Base-by-base conservation (phyloP, 2,329 filamentous ascomycete species). In the Coniochaeta ligniaria region DNA sequence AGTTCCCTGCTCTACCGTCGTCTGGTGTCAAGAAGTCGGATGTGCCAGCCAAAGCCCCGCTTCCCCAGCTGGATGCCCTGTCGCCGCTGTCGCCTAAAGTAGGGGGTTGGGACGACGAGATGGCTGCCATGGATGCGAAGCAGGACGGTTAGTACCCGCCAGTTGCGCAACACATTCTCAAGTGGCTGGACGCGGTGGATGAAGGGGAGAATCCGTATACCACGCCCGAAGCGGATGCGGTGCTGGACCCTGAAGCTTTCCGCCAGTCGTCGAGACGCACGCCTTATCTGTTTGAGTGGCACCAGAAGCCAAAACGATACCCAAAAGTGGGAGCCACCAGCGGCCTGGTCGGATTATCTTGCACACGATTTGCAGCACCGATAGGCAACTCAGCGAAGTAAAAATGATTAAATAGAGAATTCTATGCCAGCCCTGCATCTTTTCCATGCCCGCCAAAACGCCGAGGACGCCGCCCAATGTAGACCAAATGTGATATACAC, bases 101-200 rank as follows among this genome's bases (percentile, higher is more conserved):
- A 20, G 76, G 78, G 9, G 77, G 80, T 60, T 85, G 83, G 83
- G 83, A 81, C 58, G 83, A 86, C 38, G 83, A 86, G 71, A 81
- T 85, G 76, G 80, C 80, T 57, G 79, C 75, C 6, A 71, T 80
- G 14, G 80, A 83, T 28, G 76, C 60, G 63, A 70, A 66, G 64
- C 60, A 60, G 20, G 31, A 57, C 28, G 28, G n/a, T 7, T 52
- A 52, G 47, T 5, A 17, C 3, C 24, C 22, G 22, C 3, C 7
- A 31, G 47, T 52, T 52, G 43, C 3, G 20, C 43, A 24, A 3
- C 5, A 6, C 4, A 24, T 47, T 3, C 16, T 7, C 20, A 3
- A 24, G 6, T 52, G 47, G 47, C 14, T 52, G 12, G 47, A 52
- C 4, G 14, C 9, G 9, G 22, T 28, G 22, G 47, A 52, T 8